Evolutionary conservation across 148 eudicot genomes (phyloP).

Genomic region (Vaccinium macrocarpon): DNA sequence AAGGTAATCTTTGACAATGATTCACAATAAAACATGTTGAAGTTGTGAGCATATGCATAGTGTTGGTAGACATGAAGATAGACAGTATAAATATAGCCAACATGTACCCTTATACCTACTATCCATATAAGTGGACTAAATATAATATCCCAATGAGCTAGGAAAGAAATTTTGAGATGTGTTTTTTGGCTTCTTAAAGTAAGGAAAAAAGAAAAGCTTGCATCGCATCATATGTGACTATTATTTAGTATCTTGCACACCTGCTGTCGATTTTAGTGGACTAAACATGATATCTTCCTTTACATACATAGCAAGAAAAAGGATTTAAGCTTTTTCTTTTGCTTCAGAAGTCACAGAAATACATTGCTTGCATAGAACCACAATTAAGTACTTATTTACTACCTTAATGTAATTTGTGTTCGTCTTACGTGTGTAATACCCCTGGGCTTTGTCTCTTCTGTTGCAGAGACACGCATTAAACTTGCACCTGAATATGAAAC

Average conservation of each 20-base stretch:
- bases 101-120: neutral
- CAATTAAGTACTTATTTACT: neutral
- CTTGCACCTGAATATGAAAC: conserved; percentile 55
- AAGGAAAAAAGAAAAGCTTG: neutral
- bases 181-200: neutral
- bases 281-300: neutral
- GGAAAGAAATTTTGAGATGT: neutral
- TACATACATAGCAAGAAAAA: neutral
- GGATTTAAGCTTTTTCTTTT: neutral
- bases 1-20: neutral
- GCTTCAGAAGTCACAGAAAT: neutral
- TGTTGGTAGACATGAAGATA: neutral
- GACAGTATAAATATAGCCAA: neutral
- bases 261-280: neutral
- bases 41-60: neutral
- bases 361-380: neutral
- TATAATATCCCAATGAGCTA: neutral
- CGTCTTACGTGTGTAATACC: neutral
- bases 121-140: neutral
- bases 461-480: conserved; percentile 64
- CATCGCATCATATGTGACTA: neutral
- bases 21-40: neutral
- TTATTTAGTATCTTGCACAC: neutral
- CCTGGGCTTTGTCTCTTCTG: conserved; percentile 11
- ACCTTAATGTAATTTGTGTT: neutral